These are phyloP conservation scores for Phaffomyces antillensis DNA, from an alignment of 805 yeast species.

Conservation along the genomic window DNA sequence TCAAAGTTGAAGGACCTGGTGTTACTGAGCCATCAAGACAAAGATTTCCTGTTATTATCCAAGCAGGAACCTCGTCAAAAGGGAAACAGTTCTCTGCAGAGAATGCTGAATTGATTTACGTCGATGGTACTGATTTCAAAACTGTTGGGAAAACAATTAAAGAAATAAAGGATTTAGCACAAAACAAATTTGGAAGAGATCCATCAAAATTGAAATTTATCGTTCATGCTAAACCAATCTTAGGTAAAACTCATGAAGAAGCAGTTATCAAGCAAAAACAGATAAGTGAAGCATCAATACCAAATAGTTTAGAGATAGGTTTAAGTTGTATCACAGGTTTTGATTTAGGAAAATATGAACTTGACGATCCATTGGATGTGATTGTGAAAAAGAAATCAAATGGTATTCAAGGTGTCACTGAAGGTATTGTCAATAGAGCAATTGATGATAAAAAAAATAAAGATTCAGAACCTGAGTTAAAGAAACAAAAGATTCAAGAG, in stretches of 20 bases:
- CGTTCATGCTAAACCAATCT: slow-evolving; percentile 29
- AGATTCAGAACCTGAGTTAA: slow-evolving; percentile 3
- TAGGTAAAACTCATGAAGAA: slow-evolving; percentile 35
- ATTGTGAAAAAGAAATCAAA: slow-evolving; percentile 22
- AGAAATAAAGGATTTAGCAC: slow-evolving; percentile 27
- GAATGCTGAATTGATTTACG: slow-evolving; percentile 36
- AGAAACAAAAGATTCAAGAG: slow-evolving; percentile 1
- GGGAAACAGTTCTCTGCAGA: slow-evolving; percentile 37
- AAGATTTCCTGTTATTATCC: slow-evolving; percentile 36
- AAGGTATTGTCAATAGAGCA: slow-evolving; percentile 19
- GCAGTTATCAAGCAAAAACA: slow-evolving; percentile 31
- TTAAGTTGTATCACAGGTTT: slow-evolving; percentile 40
- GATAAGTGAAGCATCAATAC: slow-evolving; percentile 29
- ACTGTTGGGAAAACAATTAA: slow-evolving; percentile 24
- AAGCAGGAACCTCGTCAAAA: slow-evolving; percentile 36
- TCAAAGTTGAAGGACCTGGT: slow-evolving; percentile 34
- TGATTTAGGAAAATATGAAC: slow-evolving; percentile 29
- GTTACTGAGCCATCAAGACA: slow-evolving; percentile 38
- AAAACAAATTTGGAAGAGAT: slow-evolving; percentile 29
- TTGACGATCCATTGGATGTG: slow-evolving; percentile 23
- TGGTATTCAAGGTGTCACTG: slow-evolving; percentile 26
- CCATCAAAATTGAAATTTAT: slow-evolving; percentile 32
- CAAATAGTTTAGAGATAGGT: slow-evolving; percentile 33
- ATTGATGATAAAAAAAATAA: slow-evolving; percentile 26
- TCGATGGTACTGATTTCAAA: slow-evolving; percentile 30